phyloP scores from a whole-genome alignment of 108 stramenopile species.

The Conticribra weissflogii region DNA sequence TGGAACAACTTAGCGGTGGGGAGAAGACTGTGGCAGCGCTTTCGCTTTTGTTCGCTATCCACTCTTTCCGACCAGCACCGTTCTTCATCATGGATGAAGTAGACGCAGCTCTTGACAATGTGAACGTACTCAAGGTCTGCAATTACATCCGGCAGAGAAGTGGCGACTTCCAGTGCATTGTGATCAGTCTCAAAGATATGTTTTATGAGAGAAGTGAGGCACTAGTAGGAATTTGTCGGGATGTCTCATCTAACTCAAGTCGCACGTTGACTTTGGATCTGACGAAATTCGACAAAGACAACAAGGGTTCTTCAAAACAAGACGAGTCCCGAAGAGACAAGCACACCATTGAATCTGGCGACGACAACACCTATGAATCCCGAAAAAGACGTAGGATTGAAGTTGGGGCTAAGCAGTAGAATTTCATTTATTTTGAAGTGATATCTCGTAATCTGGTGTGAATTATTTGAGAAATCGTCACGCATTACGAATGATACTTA shows the following conservation, averaged over 20 bases:
- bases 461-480: no score
- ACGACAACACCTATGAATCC: not conserved
- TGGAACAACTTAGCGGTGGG: conserved; percentile 99
- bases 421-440: no score
- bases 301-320: not conserved
- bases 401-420: no score
- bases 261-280: conserved; percentile 83
- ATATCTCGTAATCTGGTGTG: no score
- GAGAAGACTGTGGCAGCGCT: conserved; percentile 99
- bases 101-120: conserved; percentile 90
- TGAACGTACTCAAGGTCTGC: conserved; percentile 98
- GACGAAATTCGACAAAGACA: conserved; percentile 68
- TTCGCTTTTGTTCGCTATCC: conserved; percentile 98
- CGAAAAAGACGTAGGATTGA: conserved; percentile 6
- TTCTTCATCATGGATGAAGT: conserved; percentile 99
- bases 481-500: no score
- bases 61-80: conserved; percentile 93
- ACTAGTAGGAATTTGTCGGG: conserved; percentile 92
- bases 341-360: not conserved
- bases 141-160: conserved; percentile 95
- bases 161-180: conserved; percentile 96
- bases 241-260: conserved; percentile 84
- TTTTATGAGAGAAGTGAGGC: conserved; percentile 92
- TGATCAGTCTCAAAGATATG: conserved; percentile 98
- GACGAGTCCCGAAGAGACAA: conserved; percentile 3